phyloP scores from a whole-genome alignment of 495 filamentous ascomycete species.

The Stereocaulon alpinum region DNA sequence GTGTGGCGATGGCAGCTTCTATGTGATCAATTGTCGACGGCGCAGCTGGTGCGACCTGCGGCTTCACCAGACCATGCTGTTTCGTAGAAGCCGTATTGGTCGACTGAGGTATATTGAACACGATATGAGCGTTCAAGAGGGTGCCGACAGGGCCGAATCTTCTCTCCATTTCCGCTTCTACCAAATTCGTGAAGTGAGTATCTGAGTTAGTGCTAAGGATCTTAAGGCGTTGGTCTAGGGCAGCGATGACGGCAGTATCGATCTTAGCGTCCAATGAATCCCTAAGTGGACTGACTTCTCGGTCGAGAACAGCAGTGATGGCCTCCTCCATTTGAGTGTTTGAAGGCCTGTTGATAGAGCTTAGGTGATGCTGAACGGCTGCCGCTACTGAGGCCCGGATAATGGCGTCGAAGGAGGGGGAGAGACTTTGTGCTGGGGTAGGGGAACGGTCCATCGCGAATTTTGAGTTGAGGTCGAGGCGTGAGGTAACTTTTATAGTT shows the following conservation, averaged over 20 bases:
- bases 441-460: background rate
- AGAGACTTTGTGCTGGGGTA: background rate
- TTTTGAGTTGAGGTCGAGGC: background rate
- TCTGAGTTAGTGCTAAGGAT: background rate
- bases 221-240: background rate
- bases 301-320: background rate
- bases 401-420: background rate
- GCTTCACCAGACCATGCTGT: too few relatives aligned
- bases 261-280: background rate
- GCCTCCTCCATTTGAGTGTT: background rate
- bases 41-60: too few relatives aligned
- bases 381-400: background rate
- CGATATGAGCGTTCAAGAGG: background rate
- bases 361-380: background rate
- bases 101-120: background rate
- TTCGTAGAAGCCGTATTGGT: too few relatives aligned
- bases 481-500: too few relatives aligned
- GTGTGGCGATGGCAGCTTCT: too few relatives aligned
- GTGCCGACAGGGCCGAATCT: slow-evolving; percentile 1
- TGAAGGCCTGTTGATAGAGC: background rate
- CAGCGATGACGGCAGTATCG: background rate
- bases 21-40: too few relatives aligned
- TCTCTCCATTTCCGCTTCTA: background rate
- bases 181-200: background rate
- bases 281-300: background rate